Base-by-base conservation (phyloP, 2,329 filamentous ascomycete species). In the Xylaria sp. region DNA sequence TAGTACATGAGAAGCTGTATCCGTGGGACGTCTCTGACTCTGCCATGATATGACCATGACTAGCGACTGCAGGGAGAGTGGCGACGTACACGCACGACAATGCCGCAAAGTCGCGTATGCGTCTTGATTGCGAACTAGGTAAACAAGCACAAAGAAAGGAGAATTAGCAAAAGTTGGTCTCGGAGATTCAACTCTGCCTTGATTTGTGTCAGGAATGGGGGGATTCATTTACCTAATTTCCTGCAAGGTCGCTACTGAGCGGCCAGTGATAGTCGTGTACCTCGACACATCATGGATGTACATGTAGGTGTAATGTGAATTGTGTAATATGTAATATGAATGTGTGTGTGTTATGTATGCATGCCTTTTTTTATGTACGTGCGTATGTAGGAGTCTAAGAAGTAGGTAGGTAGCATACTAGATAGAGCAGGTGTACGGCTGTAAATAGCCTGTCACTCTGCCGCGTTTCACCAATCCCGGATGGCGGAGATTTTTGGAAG, bases 401-500 rank as follows among this genome's bases (percentile, higher is more conserved):
- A 11, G 42, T 45, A 22, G 20, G 36, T 55, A 55, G 9, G 51
- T 38, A 54, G 25, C n/a, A n/a, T n/a, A 20, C 3, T 25, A 42
- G 6, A 31, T 53, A 29, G 33, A 63, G n/a, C n/a, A n/a, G n/a
- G n/a, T 31, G 54, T 39, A 54, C 44, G 51, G 13, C 36, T 51
- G 51, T 49, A 63, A 55, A 53, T 58, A 64, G 55, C 60, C 36
- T 66, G 47, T 57, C 61, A 62, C 42, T 67, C 54, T 39, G 15
- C 27, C 54, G 54, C 58, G 55, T 61, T 66, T 59, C 55, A 42
- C 57, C 51, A 65, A 69, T 60, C 58, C 50, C 44, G 61, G 27
- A 55, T 61, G 20, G 27, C 65, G 65, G 68, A 63, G 65, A 65
- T 31, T 67, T 65, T 49, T 61, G 49, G 58, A 55, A 62, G 67